phyloP scores from a whole-genome alignment of 345 rosid species.

The Dipteronia dyeriana region DNA sequence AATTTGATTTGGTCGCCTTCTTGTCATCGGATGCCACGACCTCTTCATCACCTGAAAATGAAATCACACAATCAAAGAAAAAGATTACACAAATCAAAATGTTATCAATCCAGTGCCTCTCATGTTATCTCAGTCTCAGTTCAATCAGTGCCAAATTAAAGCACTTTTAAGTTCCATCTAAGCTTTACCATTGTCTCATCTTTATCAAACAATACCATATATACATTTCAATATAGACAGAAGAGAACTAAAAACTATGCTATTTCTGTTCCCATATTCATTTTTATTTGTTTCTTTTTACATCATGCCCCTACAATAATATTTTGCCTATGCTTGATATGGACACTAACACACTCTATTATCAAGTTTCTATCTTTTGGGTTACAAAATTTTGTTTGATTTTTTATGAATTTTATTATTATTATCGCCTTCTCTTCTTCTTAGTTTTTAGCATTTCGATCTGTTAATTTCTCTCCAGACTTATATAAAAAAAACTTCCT shows the following conservation, averaged over 20 bases:
- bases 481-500: neutral
- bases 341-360: neutral
- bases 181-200: conserved; percentile 3
- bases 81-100: conserved; percentile 7
- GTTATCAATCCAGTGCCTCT: neutral
- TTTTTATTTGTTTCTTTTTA: neutral
- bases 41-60: neutral
- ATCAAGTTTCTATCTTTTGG: neutral
- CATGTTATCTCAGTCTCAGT: neutral
- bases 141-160: neutral
- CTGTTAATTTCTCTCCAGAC: neutral
- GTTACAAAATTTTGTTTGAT: too few relatives aligned
- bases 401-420: neutral
- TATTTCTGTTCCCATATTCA: conserved; percentile 3
- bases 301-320: neutral
- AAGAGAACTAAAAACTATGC: conserved; percentile 2
- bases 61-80: neutral
- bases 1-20: neutral
- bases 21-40: neutral
- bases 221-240: neutral
- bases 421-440: neutral
- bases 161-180: neutral
- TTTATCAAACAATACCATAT: conserved; percentile 12
- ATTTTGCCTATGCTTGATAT: neutral
- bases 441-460: neutral